These are phyloP conservation scores for Verticillium nonalfalfae DNA, from an alignment of 2,329 filamentous ascomycete species.

Conservation along the genomic window DNA sequence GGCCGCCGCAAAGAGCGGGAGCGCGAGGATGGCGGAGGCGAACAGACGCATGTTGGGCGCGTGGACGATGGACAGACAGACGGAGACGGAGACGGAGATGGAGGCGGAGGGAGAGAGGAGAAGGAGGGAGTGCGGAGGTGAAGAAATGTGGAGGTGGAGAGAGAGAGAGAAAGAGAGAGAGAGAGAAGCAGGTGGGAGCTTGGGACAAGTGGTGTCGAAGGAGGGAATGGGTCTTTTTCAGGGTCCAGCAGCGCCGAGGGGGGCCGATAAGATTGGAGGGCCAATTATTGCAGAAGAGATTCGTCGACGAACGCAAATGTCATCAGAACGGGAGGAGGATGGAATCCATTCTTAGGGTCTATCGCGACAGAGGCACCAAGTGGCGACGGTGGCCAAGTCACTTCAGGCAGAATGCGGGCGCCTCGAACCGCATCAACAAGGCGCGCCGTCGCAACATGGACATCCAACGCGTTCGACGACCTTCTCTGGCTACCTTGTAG, in stretches of 20 bases:
- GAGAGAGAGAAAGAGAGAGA: neutral
- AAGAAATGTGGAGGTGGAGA: neutral
- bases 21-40: slow-evolving; percentile 40
- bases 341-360: neutral
- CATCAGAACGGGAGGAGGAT: neutral
- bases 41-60: slow-evolving; percentile 50
- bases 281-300: neutral
- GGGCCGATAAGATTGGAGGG: neutral
- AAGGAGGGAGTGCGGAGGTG: neutral
- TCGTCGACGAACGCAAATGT: neutral
- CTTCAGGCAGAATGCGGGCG: neutral
- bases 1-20: slow-evolving; percentile 49
- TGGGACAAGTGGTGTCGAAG: slow-evolving; percentile 9
- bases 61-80: slow-evolving; percentile 14
- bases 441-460: neutral
- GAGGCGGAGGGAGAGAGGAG: neutral
- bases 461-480: slow-evolving; percentile 1
- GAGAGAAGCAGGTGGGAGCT: slow-evolving; percentile 4
- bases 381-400: neutral
- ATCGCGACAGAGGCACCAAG: neutral
- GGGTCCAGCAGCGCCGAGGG: neutral
- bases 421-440: neutral
- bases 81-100: slow-evolving; percentile 5
- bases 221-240: neutral
- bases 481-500: neutral